Conservation (phyloP, 257 asterid genomes). For the Nicotiana benthamiana region DNA sequence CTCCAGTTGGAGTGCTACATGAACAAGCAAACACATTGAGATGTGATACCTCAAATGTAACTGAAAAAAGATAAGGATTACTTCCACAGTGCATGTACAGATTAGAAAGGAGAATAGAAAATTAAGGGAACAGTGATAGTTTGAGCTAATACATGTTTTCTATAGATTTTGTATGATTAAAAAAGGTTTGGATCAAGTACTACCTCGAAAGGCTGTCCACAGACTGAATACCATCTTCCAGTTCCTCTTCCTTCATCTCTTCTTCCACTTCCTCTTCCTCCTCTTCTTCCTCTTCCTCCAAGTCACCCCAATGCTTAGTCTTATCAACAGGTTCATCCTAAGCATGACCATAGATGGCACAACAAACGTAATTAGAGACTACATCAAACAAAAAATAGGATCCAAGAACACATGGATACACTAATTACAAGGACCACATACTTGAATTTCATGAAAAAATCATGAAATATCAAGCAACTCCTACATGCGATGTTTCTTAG, state of each 20-base stretch:
- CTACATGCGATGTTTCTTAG: not conserved
- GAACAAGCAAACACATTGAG: slow-evolving; percentile 12
- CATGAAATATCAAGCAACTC: not conserved
- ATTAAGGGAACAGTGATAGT: not conserved
- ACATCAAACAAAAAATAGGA: not conserved
- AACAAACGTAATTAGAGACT: not conserved
- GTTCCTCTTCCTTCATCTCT: slow-evolving; percentile 67
- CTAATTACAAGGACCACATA: not conserved
- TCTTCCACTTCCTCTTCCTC: slow-evolving; percentile 81
- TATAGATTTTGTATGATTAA: not conserved
- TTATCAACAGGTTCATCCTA: slow-evolving; percentile 94
- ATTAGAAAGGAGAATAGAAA: not conserved
- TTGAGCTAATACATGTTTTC: not conserved
- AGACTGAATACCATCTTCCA: slow-evolving; percentile 84
- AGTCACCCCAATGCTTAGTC: slow-evolving; percentile 92
- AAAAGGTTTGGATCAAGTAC: not conserved
- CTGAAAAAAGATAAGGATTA: not conserved
- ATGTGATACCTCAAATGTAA: not conserved
- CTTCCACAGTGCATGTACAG: not conserved
- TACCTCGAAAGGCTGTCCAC: slow-evolving; percentile 92
- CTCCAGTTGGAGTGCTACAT: slow-evolving; percentile 92
- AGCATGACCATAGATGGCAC: not conserved
- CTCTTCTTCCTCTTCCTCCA: slow-evolving; percentile 89
- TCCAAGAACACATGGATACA: not conserved
- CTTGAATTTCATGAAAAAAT: not conserved